phyloP scores from a whole-genome alignment of 106 monocot species.

The Phalaenopsis equestris region DNA sequence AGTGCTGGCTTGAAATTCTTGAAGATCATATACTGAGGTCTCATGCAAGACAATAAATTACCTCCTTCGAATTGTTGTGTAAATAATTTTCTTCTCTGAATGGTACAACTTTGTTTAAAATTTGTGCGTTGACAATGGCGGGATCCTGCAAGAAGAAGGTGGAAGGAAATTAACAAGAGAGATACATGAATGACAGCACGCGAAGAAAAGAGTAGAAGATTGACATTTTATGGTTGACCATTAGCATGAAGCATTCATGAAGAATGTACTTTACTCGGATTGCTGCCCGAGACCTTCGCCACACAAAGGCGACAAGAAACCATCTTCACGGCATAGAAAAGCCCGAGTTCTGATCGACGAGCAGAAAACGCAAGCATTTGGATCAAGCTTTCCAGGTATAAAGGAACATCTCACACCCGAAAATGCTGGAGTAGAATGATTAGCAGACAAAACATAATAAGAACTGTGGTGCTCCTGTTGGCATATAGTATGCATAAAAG shows the following conservation, averaged over 20 bases:
- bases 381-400: slow-evolving; percentile 26
- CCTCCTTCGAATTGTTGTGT: background rate
- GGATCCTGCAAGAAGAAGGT: background rate
- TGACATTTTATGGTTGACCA: background rate
- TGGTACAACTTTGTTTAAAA: background rate
- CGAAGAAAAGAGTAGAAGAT: background rate
- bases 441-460: slow-evolving; percentile 43
- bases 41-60: background rate
- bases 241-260: slow-evolving; percentile 1
- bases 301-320: slow-evolving; percentile 13
- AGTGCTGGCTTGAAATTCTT: background rate
- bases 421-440: slow-evolving; percentile 20
- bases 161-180: background rate
- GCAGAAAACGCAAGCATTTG: slow-evolving; percentile 10
- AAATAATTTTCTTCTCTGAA: background rate
- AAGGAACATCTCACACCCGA: slow-evolving; percentile 10
- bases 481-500: slow-evolving; percentile 29
- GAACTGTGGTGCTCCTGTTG: slow-evolving; percentile 56
- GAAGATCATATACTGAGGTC: background rate
- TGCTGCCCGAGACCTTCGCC: background rate
- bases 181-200: background rate
- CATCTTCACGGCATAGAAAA: slow-evolving; percentile 8
- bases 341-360: background rate
- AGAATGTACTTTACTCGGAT: background rate
- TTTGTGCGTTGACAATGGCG: background rate